Conservation (phyloP, 306 rosid species). For the Vigna angularis region DNA sequence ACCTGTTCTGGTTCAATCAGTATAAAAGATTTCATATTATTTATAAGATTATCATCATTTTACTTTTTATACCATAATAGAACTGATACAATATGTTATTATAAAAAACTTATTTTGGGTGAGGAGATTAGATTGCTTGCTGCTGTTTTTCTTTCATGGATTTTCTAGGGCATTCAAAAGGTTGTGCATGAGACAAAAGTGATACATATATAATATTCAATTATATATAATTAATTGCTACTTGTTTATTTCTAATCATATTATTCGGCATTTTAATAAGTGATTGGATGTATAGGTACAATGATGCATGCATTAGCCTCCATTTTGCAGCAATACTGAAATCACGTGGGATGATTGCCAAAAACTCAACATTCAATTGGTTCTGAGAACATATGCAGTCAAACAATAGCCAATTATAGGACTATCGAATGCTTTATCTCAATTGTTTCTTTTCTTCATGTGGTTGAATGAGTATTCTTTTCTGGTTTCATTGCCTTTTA, state of each 20-base stretch:
- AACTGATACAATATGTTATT: too few relatives aligned
- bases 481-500: background rate
- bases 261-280: background rate
- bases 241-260: background rate
- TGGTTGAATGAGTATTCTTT: background rate
- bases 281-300: background rate
- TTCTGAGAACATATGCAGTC: background rate
- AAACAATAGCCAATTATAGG: background rate
- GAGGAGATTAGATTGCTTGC: background rate
- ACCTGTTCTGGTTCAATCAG: accelerated
- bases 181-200: background rate
- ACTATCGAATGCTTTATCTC: background rate
- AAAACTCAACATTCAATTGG: background rate
- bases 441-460: background rate
- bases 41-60: too few relatives aligned
- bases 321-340: background rate
- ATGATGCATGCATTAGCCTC: constrained; percentile 2
- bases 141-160: background rate
- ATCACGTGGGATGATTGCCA: constrained; percentile 14
- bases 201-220: background rate
- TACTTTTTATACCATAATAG: too few relatives aligned
- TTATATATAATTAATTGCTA: background rate
- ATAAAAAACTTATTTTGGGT: too few relatives aligned
- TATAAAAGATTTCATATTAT: too few relatives aligned
- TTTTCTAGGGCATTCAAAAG: background rate